Conservation (phyloP, 73 alveolate genomes). For the Halteria grandinella region DNA sequence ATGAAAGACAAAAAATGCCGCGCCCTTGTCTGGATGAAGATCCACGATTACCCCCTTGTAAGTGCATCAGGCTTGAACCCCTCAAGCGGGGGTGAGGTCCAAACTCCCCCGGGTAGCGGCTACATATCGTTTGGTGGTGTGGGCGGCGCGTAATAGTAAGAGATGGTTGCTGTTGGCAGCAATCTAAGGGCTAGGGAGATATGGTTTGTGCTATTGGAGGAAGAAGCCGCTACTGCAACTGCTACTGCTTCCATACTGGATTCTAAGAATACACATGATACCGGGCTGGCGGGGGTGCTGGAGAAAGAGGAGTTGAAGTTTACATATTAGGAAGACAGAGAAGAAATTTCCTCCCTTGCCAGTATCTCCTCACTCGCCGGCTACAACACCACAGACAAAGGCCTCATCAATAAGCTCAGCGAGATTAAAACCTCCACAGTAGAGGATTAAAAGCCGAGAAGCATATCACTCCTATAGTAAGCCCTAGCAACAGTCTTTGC, state of each 20-base stretch:
- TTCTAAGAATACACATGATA: constrained; percentile 46
- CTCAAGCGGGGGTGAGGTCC: background rate
- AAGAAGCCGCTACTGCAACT: constrained; percentile 48
- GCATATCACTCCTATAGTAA: constrained; percentile 15
- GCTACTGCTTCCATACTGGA: constrained; percentile 56
- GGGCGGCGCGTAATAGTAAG: background rate
- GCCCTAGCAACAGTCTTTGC: constrained; percentile 11
- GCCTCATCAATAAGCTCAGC: constrained; percentile 47
- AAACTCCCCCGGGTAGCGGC: constrained; percentile 5
- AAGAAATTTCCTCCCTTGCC: constrained; percentile 50
- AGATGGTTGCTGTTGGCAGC: background rate
- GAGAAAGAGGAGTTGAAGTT: constrained; percentile 57
- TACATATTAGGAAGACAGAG: constrained; percentile 58
- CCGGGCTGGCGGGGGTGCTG: background rate
- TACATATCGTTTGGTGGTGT: constrained; percentile 13
- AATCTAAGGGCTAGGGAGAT: constrained; percentile 24
- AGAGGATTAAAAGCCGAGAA: constrained; percentile 45
- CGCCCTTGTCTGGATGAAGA: constrained; percentile 64
- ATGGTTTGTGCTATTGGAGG: constrained; percentile 58
- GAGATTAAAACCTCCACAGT: constrained; percentile 55
- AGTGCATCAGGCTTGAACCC: background rate
- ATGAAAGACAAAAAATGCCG: constrained; percentile 46
- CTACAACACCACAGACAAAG: constrained; percentile 44
- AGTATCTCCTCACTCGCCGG: constrained; percentile 53
- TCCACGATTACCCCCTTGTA: constrained; percentile 43